Evolutionary conservation across 2,329 filamentous ascomycete genomes (phyloP).

Genomic region (Coniochaeta hoffmannii): DNA sequence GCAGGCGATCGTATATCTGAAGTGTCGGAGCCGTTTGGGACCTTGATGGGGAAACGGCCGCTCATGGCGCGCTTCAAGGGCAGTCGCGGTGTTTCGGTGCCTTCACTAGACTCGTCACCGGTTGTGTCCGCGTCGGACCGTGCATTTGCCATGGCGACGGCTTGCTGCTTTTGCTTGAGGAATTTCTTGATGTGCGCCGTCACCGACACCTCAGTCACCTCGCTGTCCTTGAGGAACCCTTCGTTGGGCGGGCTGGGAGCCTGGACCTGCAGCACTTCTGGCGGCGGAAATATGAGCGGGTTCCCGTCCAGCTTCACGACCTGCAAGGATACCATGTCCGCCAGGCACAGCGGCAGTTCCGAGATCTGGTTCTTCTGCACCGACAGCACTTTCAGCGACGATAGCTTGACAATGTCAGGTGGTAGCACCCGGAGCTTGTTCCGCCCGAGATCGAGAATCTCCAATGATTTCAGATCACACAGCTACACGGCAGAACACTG

Average conservation of each 20-base stretch:
- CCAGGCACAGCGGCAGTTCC: conserved; percentile 73
- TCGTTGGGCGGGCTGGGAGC: conserved; percentile 49
- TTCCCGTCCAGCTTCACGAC: conserved; percentile 89
- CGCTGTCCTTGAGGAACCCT: conserved; percentile 50
- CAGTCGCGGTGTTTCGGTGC: conserved; percentile 69
- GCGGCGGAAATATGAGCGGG: conserved; percentile 72
- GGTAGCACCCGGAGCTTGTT: conserved; percentile 78
- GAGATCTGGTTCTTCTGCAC: conserved; percentile 82
- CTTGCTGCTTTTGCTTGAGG: conserved; percentile 46
- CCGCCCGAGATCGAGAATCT: conserved; percentile 86
- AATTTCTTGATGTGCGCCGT: conserved; percentile 57
- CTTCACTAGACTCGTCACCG: conserved; percentile 61
- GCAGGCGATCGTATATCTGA: conserved; percentile 62
- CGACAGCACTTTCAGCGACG: conserved; percentile 81
- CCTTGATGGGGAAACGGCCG: conserved; percentile 61
- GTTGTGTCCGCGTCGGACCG: conserved; percentile 48
- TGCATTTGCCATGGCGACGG: conserved; percentile 27
- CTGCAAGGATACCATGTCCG: conserved; percentile 83
- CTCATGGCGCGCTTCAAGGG: conserved; percentile 53
- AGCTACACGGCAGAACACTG: conserved; percentile 44
- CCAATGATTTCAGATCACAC: conserved; percentile 75
- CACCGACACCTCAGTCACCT: conserved; percentile 53
- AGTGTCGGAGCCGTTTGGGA: conserved; percentile 61
- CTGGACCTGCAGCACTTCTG: conserved; percentile 56
- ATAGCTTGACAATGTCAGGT: conserved; percentile 69